Percentiles rank a stretch among this genome's conserved stretches.
Conservation (phyloP, 2,329 filamentous ascomycete species). For the Clonostachys solani region DNA sequence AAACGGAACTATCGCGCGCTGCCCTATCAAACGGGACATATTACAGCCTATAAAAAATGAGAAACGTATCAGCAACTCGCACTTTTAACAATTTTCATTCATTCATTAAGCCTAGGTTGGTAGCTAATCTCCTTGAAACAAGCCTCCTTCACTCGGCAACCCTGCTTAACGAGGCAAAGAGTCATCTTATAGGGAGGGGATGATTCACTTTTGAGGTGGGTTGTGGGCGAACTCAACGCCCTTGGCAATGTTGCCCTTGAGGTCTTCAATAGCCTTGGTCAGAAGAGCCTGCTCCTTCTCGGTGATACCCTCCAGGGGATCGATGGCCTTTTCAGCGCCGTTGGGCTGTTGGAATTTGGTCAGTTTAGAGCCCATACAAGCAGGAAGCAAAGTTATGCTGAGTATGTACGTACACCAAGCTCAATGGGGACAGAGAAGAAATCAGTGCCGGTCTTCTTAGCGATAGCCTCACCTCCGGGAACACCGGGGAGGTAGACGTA, state of each 20-base stretch:
- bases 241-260: slow-evolving; percentile 93
- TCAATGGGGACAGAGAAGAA: slow-evolving; percentile 97
- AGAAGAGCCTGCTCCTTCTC: slow-evolving; percentile 88
- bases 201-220: slow-evolving; percentile 79
- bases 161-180: slow-evolving; percentile 6
- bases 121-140: slow-evolving; percentile 21
- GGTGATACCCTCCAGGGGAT: slow-evolving; percentile 73
- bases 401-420: slow-evolving; percentile 73
- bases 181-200: slow-evolving; percentile 18
- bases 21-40: too few species aligned
- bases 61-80: slow-evolving; percentile 26
- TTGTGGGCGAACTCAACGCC: slow-evolving; percentile 86
- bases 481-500: slow-evolving; percentile 94
- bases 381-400: background rate
- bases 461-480: slow-evolving; percentile 79
- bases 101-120: slow-evolving; percentile 28
- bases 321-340: slow-evolving; percentile 80
- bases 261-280: slow-evolving; percentile 67
- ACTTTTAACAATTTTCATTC: slow-evolving; percentile 11
- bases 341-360: slow-evolving; percentile 52
- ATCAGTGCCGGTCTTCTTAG: slow-evolving; percentile 77
- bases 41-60: slow-evolving; percentile 28
- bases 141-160: slow-evolving; percentile 15
- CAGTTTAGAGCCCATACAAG: slow-evolving; percentile 3
- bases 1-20: background rate